phyloP scores from a whole-genome alignment of 768 basidiomycete species.

The Termitomyces sp. region DNA sequence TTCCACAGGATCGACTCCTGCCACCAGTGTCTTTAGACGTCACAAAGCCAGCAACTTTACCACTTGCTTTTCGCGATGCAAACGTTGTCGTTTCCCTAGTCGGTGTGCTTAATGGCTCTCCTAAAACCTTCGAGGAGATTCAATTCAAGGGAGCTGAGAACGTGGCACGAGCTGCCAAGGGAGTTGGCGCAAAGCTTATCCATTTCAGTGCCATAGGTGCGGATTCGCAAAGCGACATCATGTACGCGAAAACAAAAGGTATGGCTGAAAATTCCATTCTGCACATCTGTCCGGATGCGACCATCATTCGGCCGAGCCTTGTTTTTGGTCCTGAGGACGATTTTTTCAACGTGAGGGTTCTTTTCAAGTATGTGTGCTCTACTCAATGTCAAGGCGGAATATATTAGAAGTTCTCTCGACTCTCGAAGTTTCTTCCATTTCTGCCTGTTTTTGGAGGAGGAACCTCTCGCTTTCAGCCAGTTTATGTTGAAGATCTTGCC shows the following conservation, averaged over 20 bases:
- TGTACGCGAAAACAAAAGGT: constrained; percentile 58
- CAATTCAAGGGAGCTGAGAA: constrained; percentile 66
- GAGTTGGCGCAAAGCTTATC: constrained; percentile 50
- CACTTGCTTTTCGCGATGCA: constrained; percentile 47
- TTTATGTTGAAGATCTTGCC: constrained; percentile 68
- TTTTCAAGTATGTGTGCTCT: background rate
- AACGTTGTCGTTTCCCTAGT: constrained; percentile 62
- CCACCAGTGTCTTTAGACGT: constrained; percentile 47
- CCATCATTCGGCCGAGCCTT: constrained; percentile 65
- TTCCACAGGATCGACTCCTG: constrained; percentile 31
- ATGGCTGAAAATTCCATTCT: constrained; percentile 54
- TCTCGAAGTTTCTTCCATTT: constrained; percentile 59
- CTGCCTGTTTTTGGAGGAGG: constrained; percentile 79
- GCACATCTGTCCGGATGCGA: constrained; percentile 41
- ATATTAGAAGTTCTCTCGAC: constrained; percentile 52
- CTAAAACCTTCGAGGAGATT: constrained; percentile 49
- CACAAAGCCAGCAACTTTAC: constrained; percentile 42
- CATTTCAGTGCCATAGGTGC: constrained; percentile 77
- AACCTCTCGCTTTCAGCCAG: constrained; percentile 59
- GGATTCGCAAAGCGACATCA: constrained; percentile 47
- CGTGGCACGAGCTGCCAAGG: constrained; percentile 49
- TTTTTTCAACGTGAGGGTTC: constrained; percentile 58
- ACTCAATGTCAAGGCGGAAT: background rate
- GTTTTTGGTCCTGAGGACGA: constrained; percentile 75
- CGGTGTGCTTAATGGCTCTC: constrained; percentile 57